phyloP scores from a whole-genome alignment of 352 stramenopile genomes.

The Blastocystis sp. region DNA sequence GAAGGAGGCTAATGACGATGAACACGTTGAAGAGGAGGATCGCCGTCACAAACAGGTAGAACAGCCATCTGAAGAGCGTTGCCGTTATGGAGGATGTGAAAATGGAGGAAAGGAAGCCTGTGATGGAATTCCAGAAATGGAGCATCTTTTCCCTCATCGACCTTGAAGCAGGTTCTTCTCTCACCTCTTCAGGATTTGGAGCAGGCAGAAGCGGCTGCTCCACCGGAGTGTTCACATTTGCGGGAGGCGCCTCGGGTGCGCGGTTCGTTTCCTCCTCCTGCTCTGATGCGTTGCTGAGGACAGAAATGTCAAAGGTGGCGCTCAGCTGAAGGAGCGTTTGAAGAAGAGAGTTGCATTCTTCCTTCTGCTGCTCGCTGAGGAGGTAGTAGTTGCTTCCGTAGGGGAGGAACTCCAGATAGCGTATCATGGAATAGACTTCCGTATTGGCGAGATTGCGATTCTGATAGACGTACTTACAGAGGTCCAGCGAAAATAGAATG shows the following conservation, averaged over 20 bases:
- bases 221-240: too few species aligned
- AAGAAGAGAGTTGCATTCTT: background rate
- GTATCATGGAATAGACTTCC: constrained; percentile 7
- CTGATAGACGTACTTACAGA: background rate
- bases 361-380: background rate
- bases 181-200: background rate
- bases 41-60: background rate
- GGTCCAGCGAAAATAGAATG: background rate
- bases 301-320: too few species aligned
- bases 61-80: background rate
- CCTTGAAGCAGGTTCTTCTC: background rate
- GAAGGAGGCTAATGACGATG: constrained; percentile 21
- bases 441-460: background rate
- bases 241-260: too few species aligned
- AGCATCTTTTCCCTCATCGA: background rate
- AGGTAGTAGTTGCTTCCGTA: background rate
- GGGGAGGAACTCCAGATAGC: background rate
- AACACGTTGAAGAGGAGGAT: constrained; percentile 29
- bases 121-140: background rate
- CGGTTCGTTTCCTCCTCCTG: too few species aligned
- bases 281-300: too few species aligned
- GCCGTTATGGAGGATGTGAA: too few species aligned
- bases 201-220: too few species aligned
- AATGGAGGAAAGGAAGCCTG: too few species aligned
- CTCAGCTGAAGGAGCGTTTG: too few species aligned